Evolutionary conservation across 2,329 filamentous ascomycete genomes (phyloP), one percentile per base, ranked within the genome.

Genomic region (Ascochyta lentis): DNA sequence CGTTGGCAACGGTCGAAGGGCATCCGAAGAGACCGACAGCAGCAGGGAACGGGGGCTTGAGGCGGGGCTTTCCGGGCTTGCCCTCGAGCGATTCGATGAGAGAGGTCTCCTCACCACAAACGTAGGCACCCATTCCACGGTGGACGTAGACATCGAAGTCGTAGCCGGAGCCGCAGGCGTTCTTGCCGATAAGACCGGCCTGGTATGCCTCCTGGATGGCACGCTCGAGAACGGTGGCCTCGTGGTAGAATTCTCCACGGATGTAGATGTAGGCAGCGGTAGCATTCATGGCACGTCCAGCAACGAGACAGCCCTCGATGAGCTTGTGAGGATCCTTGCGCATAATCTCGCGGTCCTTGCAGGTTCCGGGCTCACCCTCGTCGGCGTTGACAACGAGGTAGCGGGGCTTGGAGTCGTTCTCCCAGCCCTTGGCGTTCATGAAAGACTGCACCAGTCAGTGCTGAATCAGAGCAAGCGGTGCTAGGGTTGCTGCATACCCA

Each of bases 371-470:
- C 80, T 99, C 95, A 73, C 95, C 95, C 82, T 99, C 95, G 77
- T 99, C 95, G 66, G 95, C 95, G 74, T 99, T 99, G 81, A 99
- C 92, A 59, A 99, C 94, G 51, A 99, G 84, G 76, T 99, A 99
- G 72, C 95, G 89, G 64, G 95, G 95, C 80, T 96, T 96, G 70
- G 79, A 89, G 77, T 98, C 95, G 81, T 99, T 96, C 72, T 99
- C 94, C 95, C 95, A 99, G 71, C 92, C 95, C 81, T 97, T 97
- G 84, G 94, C 93, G 84, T 99, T 99, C 95, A 99, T 99, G 80
- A 99, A 99, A 45, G 93, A 97, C 92, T 96, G 72, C 38, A 61
- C 56, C 62, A 46, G 71, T 70, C 56, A 70, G 65, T 54, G 59
- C 22, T 13, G 15, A 19, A 33, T 16, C 19, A 19, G 24, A 34